Percentiles rank a stretch among this genome's conserved stretches.
These are phyloP conservation scores for Leccinum pellstonianum DNA, from an alignment of 768 basidiomycete genomes.

Conservation along the genomic window DNA sequence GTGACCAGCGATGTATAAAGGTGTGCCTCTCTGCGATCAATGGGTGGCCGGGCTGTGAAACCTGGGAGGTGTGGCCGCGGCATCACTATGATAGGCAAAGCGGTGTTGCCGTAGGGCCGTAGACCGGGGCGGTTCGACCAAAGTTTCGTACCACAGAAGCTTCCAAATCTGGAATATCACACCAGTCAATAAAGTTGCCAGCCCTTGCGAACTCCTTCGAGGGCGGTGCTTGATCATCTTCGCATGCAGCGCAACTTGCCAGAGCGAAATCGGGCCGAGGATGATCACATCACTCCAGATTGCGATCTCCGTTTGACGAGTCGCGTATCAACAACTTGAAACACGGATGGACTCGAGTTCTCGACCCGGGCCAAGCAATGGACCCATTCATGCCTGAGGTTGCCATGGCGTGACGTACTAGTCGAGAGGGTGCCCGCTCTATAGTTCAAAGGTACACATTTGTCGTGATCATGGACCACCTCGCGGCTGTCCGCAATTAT, in stretches of 20 bases:
- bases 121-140: conserved; percentile 10
- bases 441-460: conserved; percentile 26
- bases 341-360: conserved; percentile 5
- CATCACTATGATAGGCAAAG: conserved; percentile 18
- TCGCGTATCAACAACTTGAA: conserved; percentile 14
- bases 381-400: conserved; percentile 14
- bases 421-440: conserved; percentile 23
- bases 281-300: conserved; percentile 9
- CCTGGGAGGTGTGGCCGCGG: conserved; percentile 13
- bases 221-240: conserved; percentile 20
- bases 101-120: conserved; percentile 7
- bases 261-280: conserved; percentile 1
- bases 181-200: neutral
- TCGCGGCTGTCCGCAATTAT: conserved; percentile 34
- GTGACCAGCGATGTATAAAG: conserved; percentile 16
- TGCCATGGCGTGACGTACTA: conserved; percentile 28
- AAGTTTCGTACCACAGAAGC: conserved; percentile 24
- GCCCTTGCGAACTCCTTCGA: conserved; percentile 1
- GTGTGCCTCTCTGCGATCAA: conserved; percentile 10
- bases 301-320: conserved; percentile 5
- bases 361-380: conserved; percentile 1
- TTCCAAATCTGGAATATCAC: conserved; percentile 26
- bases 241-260: conserved; percentile 3
- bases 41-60: conserved; percentile 4
- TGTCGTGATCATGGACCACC: conserved; percentile 35